Evolutionary conservation across 768 basidiomycete genomes (phyloP).

Genomic region (Cystofilobasidium ferigula): DNA sequence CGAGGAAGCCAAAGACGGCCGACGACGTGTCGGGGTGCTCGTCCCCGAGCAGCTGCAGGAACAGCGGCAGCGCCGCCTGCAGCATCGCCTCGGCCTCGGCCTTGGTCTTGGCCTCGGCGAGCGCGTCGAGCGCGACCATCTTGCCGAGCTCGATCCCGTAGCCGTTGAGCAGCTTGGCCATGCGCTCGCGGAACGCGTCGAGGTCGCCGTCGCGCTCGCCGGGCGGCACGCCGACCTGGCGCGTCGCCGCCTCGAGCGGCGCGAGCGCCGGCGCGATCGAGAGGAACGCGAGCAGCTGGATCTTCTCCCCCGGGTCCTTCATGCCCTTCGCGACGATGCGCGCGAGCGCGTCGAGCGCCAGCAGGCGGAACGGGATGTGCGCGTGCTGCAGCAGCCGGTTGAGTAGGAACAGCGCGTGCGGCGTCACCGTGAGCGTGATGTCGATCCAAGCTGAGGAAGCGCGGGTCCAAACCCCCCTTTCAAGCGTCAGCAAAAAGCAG

Average conservation of each 20-base stretch:
- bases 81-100: slow-evolving; percentile 56
- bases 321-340: slow-evolving; percentile 86
- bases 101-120: slow-evolving; percentile 41
- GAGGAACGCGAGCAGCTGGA: slow-evolving; percentile 79
- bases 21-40: slow-evolving; percentile 78
- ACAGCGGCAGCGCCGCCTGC: slow-evolving; percentile 59
- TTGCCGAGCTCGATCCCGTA: slow-evolving; percentile 73
- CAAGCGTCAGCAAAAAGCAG: no score
- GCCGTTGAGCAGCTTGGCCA: slow-evolving; percentile 71
- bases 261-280: slow-evolving; percentile 71
- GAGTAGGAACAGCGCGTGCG: slow-evolving; percentile 69
- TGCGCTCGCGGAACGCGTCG: slow-evolving; percentile 75
- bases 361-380: slow-evolving; percentile 60
- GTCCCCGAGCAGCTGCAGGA: slow-evolving; percentile 82
- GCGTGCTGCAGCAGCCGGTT: slow-evolving; percentile 68
- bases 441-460: slow-evolving; percentile 92
- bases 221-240: slow-evolving; percentile 47
- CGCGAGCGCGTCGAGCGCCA: slow-evolving; percentile 65
- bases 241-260: slow-evolving; percentile 64
- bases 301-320: slow-evolving; percentile 77
- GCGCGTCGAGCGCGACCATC: slow-evolving; percentile 50
- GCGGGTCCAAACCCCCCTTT: no score
- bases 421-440: slow-evolving; percentile 88
- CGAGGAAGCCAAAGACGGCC: slow-evolving; percentile 70
- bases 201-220: slow-evolving; percentile 68